A percentile compares a stretch with the other conserved stretches of the same genome.
phyloP scores from a whole-genome alignment of 2,329 filamentous ascomycete species.

The Emergomyces pasteurianus region DNA sequence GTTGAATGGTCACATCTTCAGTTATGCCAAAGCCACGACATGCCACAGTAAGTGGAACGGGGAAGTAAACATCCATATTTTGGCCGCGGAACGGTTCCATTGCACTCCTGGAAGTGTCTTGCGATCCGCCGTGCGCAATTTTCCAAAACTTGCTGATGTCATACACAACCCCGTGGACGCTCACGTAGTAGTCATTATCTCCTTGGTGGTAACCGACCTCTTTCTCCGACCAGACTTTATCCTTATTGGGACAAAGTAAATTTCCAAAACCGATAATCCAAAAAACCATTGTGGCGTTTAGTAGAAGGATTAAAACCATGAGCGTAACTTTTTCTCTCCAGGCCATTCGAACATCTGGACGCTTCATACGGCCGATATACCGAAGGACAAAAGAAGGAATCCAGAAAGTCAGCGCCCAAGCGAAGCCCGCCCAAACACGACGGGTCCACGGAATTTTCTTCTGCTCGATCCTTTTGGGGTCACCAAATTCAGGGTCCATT shows the following conservation, averaged over 20 bases:
- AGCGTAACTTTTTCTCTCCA: constrained; percentile 93
- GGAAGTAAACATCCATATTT: constrained; percentile 76
- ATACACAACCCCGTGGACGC: constrained; percentile 78
- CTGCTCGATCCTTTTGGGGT: constrained; percentile 64
- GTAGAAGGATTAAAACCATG: constrained; percentile 63
- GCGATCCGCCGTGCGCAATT: constrained; percentile 66
- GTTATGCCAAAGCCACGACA: constrained; percentile 62
- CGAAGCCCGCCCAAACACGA: constrained; percentile 66
- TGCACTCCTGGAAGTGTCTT: constrained; percentile 39
- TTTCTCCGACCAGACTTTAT: constrained; percentile 71
- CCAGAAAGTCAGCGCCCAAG: constrained; percentile 86
- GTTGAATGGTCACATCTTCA: constrained; percentile 35
- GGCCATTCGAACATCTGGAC: constrained; percentile 89
- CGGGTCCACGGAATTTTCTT: constrained; percentile 51
- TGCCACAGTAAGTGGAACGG: constrained; percentile 59
- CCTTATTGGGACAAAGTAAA: constrained; percentile 76
- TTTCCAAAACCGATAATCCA: constrained; percentile 82
- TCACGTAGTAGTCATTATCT: constrained; percentile 73
- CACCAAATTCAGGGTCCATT: constrained; percentile 65
- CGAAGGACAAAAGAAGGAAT: constrained; percentile 76
- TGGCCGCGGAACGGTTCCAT: constrained; percentile 73
- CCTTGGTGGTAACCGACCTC: constrained; percentile 62
- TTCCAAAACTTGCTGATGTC: constrained; percentile 85
- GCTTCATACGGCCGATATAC: constrained; percentile 87
- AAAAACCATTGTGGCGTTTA: constrained; percentile 77